phyloP scores from a whole-genome alignment of 345 rosid genomes.

The Triadica sebifera region DNA sequence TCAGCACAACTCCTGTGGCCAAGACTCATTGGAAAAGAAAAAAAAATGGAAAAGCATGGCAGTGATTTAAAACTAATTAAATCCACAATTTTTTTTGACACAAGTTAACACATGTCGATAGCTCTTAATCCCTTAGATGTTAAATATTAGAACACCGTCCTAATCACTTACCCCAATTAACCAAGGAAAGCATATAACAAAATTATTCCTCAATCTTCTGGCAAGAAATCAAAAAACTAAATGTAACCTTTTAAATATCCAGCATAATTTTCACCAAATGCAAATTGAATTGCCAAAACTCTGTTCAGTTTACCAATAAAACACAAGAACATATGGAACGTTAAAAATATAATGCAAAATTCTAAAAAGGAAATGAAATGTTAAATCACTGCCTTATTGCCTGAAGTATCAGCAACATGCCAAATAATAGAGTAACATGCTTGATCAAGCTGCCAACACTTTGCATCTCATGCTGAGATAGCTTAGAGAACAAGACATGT shows the following conservation, averaged over 20 bases:
- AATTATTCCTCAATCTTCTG: not conserved
- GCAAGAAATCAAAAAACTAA: no score
- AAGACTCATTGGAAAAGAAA: not conserved
- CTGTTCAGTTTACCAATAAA: not conserved
- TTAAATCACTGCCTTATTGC: no score
- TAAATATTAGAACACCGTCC: not conserved
- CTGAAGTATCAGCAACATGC: no score
- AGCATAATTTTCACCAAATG: not conserved
- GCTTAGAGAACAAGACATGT: not conserved
- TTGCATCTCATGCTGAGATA: not conserved
- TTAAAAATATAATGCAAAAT: no score
- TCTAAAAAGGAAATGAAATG: no score
- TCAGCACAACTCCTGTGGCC: no score
- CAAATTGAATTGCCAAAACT: not conserved
- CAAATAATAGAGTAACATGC: no score
- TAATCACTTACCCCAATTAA: not conserved
- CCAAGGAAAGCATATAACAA: not conserved
- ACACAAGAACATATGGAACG: no score
- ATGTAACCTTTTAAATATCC: no score
- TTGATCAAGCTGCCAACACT: no score
- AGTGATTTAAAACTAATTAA: not conserved
- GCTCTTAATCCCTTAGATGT: not conserved
- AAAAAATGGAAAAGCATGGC: not conserved
- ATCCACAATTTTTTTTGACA: not conserved
- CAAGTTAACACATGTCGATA: not conserved